Evolutionary conservation across 768 basidiomycete genomes (phyloP).

Genomic region (Neoboletus subvelutipes): DNA sequence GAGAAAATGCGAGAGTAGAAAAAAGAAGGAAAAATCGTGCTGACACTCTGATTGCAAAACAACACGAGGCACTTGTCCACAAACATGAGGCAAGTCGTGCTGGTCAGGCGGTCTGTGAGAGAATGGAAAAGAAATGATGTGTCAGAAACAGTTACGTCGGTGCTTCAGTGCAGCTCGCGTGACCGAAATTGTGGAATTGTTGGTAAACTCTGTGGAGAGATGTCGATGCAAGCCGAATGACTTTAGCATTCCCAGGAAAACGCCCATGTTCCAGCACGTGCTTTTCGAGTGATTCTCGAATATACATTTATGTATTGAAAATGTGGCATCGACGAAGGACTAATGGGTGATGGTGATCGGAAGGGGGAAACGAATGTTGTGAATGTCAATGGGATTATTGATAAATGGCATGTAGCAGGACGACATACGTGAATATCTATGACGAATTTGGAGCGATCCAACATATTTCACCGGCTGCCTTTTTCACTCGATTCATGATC

Average conservation of each 20-base stretch:
- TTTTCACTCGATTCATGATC: slow-evolving; percentile 90
- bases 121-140: not conserved
- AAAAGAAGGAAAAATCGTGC: not conserved
- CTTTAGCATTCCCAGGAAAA: not conserved
- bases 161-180: not conserved
- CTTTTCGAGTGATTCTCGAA: not conserved
- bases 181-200: not conserved
- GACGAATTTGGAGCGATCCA: slow-evolving; percentile 27
- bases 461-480: slow-evolving; percentile 70
- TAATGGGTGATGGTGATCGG: not conserved
- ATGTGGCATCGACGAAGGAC: not conserved
- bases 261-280: not conserved
- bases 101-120: not conserved
- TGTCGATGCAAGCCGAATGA: not conserved
- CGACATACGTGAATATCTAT: slow-evolving; percentile 22
- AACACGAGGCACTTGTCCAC: slow-evolving; percentile 14
- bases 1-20: not conserved
- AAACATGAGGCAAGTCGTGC: slow-evolving; percentile 10
- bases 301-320: slow-evolving; percentile 1
- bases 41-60: not conserved
- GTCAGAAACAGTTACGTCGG: not conserved
- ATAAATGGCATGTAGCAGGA: not conserved
- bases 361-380: not conserved
- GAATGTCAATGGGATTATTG: not conserved
- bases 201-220: not conserved